Percentiles rank a stretch among this genome's conserved stretches.
Evolutionary conservation across 2,329 filamentous ascomycete genomes (phyloP).

Genomic region (Xylaria sp.): DNA sequence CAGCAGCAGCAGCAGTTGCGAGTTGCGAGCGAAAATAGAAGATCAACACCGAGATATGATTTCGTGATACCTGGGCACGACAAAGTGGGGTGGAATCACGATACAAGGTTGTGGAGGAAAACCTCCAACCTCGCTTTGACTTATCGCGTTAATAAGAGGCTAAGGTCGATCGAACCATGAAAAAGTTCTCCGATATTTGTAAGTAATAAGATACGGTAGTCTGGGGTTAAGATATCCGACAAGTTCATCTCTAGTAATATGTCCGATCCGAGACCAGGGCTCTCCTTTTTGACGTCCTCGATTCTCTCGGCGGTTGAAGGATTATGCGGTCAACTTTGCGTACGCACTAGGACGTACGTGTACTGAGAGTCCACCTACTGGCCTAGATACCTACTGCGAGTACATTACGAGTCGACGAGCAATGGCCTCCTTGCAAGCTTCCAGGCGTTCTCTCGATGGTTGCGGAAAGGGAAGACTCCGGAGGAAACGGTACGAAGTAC

Average conservation of each 20-base stretch:
- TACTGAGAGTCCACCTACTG: too few species aligned
- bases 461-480: not conserved
- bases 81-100: constrained; percentile 16
- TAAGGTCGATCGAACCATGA: not conserved
- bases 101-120: constrained; percentile 18
- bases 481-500: not conserved
- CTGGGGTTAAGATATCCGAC: not conserved
- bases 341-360: too few species aligned
- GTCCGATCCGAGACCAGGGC: constrained; percentile 1
- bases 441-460: not conserved
- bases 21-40: constrained; percentile 10
- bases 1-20: too few species aligned
- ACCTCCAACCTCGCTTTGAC: not conserved
- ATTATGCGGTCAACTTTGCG: too few species aligned
- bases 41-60: constrained; percentile 15
- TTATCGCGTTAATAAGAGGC: not conserved
- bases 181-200: not conserved
- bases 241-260: not conserved
- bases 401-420: too few species aligned
- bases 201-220: too few species aligned
- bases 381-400: too few species aligned
- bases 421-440: too few species aligned
- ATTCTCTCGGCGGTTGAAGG: constrained; percentile 1
- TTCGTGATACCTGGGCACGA: constrained; percentile 13
- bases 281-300: constrained; percentile 9